Evolutionary conservation across 805 yeast genomes (phyloP), one percentile per base, ranked within the genome.

Genomic region (Candida montana): DNA sequence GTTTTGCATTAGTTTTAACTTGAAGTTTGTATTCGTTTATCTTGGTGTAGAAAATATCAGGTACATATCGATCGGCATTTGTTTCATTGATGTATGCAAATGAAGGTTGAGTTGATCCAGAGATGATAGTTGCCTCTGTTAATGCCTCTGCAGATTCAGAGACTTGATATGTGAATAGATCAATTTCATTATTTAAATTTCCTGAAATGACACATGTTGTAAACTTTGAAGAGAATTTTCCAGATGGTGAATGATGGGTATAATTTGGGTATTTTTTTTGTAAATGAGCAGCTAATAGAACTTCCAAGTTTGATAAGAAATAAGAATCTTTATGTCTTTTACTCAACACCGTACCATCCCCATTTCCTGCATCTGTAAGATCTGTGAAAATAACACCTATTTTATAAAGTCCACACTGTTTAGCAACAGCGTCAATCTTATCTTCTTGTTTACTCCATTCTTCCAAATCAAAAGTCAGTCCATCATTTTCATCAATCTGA

Each of bases 131-230:
- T 0, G 98, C 96, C 37, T 75, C 74, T 0, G 87, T 88, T 55
- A 93, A 69, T 0, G 88, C 95, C 63, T 93, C 97, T 0, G 95
- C 96, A 44, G 80, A 74, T 26, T 79, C 79, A 5, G 95, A 82
- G 0, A 88, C 96, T 62, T 93, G 99, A 62, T 90, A 93, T 31
- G 95, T 77, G 15, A 84, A 70, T 4, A 95, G 84, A 55, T 91
- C 99, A 55, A 93, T 91, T 47, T 91, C 95, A 18, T 95, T 93
- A 37, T 78, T 64, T 12, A 72, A 58, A 49, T 95, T 95, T n/a
- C 99, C 99, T 1, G 95, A 77, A 3, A 93, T 72, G 18, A 89
- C 91, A 65, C 97, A 90, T 1, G 98, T 91, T 16, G 90, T 91
- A 59, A 88, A 93, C 57, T 88, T 87, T 8, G 97, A 89, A 13